A percentile compares a stretch with the other conserved stretches of the same genome.
Evolutionary conservation across 306 rosid genomes (phyloP).

Genomic region (Dalbergia cochinchinensis): DNA sequence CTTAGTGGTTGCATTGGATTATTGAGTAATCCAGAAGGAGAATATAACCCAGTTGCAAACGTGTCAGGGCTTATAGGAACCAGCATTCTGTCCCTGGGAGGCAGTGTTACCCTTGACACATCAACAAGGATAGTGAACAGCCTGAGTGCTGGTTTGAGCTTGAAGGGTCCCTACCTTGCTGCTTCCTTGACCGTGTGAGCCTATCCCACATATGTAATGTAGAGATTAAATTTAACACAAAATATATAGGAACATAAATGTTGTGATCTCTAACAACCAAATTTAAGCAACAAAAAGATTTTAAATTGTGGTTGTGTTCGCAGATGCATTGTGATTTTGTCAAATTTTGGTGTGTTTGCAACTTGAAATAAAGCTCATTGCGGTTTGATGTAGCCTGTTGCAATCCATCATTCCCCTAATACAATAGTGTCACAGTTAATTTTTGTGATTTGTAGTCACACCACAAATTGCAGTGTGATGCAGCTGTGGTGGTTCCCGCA

Average conservation of each 20-base stretch:
- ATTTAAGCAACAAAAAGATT: not conserved
- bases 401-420: too few relatives aligned
- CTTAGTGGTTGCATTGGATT: slow-evolving; percentile 69
- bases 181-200: slow-evolving; percentile 37
- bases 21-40: slow-evolving; percentile 34
- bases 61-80: slow-evolving; percentile 29
- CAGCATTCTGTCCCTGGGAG: slow-evolving; percentile 25
- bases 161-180: slow-evolving; percentile 30
- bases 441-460: too few relatives aligned
- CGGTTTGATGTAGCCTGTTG: too few relatives aligned
- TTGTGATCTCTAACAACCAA: not conserved
- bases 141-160: slow-evolving; percentile 23
- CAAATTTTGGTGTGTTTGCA: too few relatives aligned
- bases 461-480: too few relatives aligned
- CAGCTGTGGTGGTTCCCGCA: too few relatives aligned
- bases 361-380: too few relatives aligned
- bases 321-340: too few relatives aligned
- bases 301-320: too few relatives aligned
- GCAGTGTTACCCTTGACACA: slow-evolving; percentile 2
- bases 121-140: not conserved
- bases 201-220: not conserved
- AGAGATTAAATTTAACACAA: not conserved
- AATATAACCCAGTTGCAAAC: slow-evolving; percentile 9
- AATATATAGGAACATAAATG: not conserved
- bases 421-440: too few relatives aligned